These are phyloP conservation scores for Otatea glauca DNA, from an alignment of 176 grass and related monocot genomes.

Conservation along the genomic window DNA sequence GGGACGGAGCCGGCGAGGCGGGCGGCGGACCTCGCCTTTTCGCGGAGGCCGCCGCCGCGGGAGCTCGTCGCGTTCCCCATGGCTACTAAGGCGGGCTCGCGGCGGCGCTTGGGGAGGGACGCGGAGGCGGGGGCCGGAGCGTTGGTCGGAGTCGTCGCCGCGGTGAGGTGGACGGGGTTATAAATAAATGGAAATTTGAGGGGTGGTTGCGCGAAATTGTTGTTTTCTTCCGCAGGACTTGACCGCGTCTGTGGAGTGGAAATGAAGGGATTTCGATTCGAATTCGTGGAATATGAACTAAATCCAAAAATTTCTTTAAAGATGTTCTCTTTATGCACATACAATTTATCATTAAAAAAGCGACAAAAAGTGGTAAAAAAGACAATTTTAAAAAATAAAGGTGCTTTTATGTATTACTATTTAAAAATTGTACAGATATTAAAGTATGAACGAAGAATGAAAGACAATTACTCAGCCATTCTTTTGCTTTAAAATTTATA, in stretches of 20 bases:
- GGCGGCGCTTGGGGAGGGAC: background rate
- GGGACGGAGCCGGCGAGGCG: background rate
- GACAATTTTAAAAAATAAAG: no score
- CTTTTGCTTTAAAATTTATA: no score
- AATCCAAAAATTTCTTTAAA: background rate
- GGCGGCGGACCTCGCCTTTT: conserved; percentile 10
- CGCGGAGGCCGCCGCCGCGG: conserved; percentile 11
- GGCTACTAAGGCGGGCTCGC: background rate
- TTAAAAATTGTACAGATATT: no score
- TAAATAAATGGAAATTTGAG: background rate
- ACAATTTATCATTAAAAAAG: no score
- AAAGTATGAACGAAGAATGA: no score
- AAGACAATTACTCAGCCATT: no score
- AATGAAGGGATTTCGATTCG: no score
- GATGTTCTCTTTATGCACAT: no score
- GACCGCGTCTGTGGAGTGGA: no score
- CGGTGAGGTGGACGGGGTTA: background rate
- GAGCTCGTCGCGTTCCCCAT: conserved; percentile 38
- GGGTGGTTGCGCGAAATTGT: background rate
- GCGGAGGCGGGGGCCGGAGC: background rate
- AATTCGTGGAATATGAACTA: no score
- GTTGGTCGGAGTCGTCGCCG: conserved; percentile 26
- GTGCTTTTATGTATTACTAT: no score
- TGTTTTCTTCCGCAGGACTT: background rate
- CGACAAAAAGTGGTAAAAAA: no score